phyloP scores from a whole-genome alignment of 768 basidiomycete genomes.

The Cyathus striatus region DNA sequence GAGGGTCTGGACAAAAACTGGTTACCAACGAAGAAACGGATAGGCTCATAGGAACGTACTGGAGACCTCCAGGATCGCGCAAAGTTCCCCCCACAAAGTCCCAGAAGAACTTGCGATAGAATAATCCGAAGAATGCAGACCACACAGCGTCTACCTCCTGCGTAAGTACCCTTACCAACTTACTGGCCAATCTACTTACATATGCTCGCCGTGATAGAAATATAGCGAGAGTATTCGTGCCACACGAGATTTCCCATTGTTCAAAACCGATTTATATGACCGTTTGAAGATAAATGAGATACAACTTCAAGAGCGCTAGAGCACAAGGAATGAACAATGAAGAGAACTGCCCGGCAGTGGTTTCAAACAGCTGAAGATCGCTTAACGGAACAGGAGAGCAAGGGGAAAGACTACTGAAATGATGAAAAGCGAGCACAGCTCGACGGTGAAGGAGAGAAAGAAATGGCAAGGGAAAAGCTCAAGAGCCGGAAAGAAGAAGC shows the following conservation, averaged over 20 bases:
- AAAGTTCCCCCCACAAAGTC: conserved; percentile 84
- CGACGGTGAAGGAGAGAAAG: conserved; percentile 22
- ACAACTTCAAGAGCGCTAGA: conserved; percentile 7
- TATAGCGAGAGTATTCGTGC: conserved; percentile 70
- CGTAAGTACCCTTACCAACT: neutral
- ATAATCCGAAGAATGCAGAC: conserved; percentile 75
- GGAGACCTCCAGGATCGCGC: conserved; percentile 73
- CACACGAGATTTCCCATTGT: conserved; percentile 79
- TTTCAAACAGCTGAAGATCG: conserved; percentile 15
- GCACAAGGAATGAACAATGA: conserved; percentile 12
- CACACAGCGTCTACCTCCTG: conserved; percentile 60
- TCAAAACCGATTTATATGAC: conserved; percentile 4
- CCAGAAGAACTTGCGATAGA: conserved; percentile 95
- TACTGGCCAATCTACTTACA: conserved; percentile 45
- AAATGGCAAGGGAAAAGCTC: conserved; percentile 7
- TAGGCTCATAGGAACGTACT: conserved; percentile 42
- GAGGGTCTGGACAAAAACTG: conserved; percentile 42
- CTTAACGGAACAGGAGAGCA: conserved; percentile 20
- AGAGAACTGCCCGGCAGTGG: conserved; percentile 13
- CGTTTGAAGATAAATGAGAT: conserved; percentile 5
- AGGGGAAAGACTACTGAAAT: conserved; percentile 19
- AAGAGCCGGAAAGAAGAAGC: conserved; percentile 13
- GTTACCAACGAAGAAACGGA: neutral
- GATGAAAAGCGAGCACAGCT: conserved; percentile 29
- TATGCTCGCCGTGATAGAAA: conserved; percentile 62